Evolutionary conservation across 257 asterid species (phyloP).

Genomic region (Solanum peruvianum): DNA sequence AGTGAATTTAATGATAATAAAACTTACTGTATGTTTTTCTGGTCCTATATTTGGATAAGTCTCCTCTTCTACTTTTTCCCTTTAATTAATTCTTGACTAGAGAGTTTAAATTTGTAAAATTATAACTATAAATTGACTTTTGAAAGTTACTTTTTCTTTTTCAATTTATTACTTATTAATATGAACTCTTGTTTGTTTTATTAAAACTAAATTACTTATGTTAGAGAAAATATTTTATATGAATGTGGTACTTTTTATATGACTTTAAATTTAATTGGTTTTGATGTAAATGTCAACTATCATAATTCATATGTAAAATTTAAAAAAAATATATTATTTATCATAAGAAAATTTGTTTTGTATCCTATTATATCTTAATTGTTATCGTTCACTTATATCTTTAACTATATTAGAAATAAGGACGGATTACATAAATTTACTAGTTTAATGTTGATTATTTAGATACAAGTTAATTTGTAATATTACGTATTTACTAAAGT

Average conservation of each 20-base stretch:
- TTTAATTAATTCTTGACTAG: neutral
- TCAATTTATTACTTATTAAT: neutral
- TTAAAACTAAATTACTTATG: neutral
- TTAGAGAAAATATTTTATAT: neutral
- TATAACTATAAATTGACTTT: neutral
- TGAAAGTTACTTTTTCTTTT: neutral
- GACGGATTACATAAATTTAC: too few relatives aligned
- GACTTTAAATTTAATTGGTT: neutral
- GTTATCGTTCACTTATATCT: too few relatives aligned
- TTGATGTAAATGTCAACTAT: neutral
- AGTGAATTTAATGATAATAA: neutral
- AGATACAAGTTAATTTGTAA: too few relatives aligned
- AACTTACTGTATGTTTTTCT: neutral
- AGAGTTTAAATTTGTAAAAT: neutral
- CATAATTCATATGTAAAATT: neutral
- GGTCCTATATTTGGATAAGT: neutral
- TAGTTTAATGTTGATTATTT: too few relatives aligned
- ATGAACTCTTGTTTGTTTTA: neutral
- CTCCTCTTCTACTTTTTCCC: neutral
- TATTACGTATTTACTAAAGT: too few relatives aligned
- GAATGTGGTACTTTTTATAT: neutral
- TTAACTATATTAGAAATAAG: too few relatives aligned
- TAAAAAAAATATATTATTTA: neutral
- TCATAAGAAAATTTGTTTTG: fast-evolving
- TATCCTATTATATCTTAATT: neutral